Evolutionary conservation across 2,329 filamentous ascomycete genomes (phyloP).

Genomic region (Cladosporium colombiae): DNA sequence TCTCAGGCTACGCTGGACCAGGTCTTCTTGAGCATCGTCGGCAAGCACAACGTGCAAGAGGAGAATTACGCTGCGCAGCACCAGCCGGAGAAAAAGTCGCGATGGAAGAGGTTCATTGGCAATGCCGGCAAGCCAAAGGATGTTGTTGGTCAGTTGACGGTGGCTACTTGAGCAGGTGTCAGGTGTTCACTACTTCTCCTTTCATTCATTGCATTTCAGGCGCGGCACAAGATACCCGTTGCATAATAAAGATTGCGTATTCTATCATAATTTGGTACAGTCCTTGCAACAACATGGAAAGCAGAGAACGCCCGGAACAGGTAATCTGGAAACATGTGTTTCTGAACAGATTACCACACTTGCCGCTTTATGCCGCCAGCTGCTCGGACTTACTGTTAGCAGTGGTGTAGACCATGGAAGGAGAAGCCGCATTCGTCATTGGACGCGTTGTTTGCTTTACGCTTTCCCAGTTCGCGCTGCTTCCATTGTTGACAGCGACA

Average conservation of each 20-base stretch:
- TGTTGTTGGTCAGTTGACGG: neutral
- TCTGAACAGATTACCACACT: neutral
- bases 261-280: neutral
- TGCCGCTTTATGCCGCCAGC: neutral
- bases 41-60: constrained; percentile 74
- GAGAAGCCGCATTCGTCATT: neutral
- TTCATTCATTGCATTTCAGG: neutral
- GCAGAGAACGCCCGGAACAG: neutral
- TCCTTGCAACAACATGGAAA: neutral
- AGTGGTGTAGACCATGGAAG: neutral
- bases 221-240: constrained; percentile 6
- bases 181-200: neutral
- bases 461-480: neutral
- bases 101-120: constrained; percentile 1
- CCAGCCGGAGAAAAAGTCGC: constrained; percentile 15
- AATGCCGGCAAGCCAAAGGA: constrained; percentile 4
- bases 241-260: neutral
- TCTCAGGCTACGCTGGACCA: constrained; percentile 86
- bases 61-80: constrained; percentile 50
- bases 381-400: neutral
- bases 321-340: neutral
- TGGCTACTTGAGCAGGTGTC: neutral
- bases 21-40: constrained; percentile 84
- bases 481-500: neutral
- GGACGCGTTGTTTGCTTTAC: neutral